phyloP scores from a whole-genome alignment of 2,329 filamentous ascomycete genomes.

The Claviceps fusiformis region DNA sequence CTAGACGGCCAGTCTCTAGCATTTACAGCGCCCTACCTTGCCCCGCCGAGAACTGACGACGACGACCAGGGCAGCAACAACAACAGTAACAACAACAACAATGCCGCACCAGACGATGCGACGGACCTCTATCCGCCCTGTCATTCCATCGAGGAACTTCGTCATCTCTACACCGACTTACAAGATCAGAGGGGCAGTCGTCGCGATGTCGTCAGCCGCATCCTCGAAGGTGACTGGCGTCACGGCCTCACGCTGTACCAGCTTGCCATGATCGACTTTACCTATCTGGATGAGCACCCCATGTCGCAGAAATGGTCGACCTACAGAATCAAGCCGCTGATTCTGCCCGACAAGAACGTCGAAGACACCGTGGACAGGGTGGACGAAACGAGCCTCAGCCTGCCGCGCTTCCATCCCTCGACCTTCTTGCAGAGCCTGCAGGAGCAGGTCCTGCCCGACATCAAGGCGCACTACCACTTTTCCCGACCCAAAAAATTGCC shows the following conservation, averaged over 20 bases:
- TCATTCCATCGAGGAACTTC: slow-evolving; percentile 50
- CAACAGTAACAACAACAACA: slow-evolving; percentile 10
- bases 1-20: slow-evolving; percentile 52
- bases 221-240: slow-evolving; percentile 56
- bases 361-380: slow-evolving; percentile 27
- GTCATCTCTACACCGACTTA: slow-evolving; percentile 48
- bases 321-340: slow-evolving; percentile 43
- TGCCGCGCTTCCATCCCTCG: slow-evolving; percentile 66
- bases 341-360: slow-evolving; percentile 20
- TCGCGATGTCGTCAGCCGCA: slow-evolving; percentile 48
- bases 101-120: slow-evolving; percentile 37
- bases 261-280: slow-evolving; percentile 54
- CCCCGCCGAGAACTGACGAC: slow-evolving; percentile 10
- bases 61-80: slow-evolving; percentile 24
- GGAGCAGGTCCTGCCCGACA: slow-evolving; percentile 57
- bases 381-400: slow-evolving; percentile 31
- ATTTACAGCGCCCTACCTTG: slow-evolving; percentile 30
- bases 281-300: slow-evolving; percentile 52
- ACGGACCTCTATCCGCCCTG: slow-evolving; percentile 58
- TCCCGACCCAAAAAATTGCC: slow-evolving; percentile 57
- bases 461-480: slow-evolving; percentile 75
- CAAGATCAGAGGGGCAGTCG: slow-evolving; percentile 46
- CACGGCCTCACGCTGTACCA: slow-evolving; percentile 51
- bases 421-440: slow-evolving; percentile 69
- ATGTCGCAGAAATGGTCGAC: slow-evolving; percentile 51